Evolutionary conservation across 2,329 filamentous ascomycete genomes (phyloP).

Genomic region (Scopulariopsis brevicaulis): DNA sequence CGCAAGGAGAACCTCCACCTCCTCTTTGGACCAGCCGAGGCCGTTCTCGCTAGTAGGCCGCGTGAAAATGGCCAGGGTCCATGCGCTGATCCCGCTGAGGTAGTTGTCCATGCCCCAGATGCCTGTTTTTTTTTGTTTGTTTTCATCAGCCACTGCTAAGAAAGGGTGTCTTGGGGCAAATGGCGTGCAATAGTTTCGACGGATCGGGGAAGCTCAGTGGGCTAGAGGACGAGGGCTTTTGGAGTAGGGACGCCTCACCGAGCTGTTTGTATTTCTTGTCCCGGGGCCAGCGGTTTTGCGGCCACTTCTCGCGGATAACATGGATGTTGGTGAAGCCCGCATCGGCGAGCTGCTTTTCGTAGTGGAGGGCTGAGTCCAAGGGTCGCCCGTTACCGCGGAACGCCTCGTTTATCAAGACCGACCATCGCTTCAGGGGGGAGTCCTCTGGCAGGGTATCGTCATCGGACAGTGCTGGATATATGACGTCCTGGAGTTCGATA

Average conservation of each 20-base stretch:
- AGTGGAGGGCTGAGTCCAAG: constrained; percentile 15
- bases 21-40: constrained; percentile 16
- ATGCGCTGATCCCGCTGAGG: constrained; percentile 13
- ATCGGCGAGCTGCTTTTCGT: constrained; percentile 28
- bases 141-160: not conserved
- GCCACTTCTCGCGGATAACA: constrained; percentile 35
- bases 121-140: constrained; percentile 12
- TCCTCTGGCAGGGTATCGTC: constrained; percentile 18
- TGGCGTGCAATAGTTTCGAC: not conserved
- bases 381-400: constrained; percentile 17
- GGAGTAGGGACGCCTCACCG: constrained; percentile 20
- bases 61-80: constrained; percentile 21
- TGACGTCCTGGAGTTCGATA: constrained; percentile 19
- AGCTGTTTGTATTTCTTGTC: constrained; percentile 38
- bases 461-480: constrained; percentile 16
- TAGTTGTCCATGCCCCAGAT: constrained; percentile 12
- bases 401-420: constrained; percentile 16
- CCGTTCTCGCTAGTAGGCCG: constrained; percentile 8
- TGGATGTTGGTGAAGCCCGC: constrained; percentile 41
- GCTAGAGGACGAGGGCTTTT: too few species aligned
- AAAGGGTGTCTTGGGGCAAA: not conserved
- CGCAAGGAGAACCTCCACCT: constrained; percentile 15
- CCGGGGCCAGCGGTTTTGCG: constrained; percentile 38
- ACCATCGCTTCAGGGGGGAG: constrained; percentile 16
- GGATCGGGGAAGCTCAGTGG: too few species aligned